Conservation (phyloP, 2,329 filamentous ascomycete species). For the Aureobasidium leucospermi region DNA sequence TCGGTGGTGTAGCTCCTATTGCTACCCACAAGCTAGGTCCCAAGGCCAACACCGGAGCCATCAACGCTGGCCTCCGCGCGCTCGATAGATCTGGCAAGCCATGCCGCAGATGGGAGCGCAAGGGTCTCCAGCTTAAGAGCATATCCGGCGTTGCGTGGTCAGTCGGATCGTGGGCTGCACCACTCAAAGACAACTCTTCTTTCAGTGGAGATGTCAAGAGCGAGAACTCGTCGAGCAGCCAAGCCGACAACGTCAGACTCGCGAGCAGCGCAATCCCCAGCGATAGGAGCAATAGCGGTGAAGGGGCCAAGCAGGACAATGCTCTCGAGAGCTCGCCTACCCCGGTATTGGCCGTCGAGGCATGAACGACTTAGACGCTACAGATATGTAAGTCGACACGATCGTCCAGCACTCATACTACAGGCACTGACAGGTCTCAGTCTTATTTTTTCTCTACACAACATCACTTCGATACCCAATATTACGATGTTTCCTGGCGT, state of each 20-base stretch:
- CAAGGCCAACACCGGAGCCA: constrained; percentile 93
- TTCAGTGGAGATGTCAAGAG: constrained; percentile 54
- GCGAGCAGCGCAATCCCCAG: constrained; percentile 52
- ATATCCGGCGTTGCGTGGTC: constrained; percentile 86
- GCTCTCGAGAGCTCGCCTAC: constrained; percentile 30
- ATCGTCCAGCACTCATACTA: background rate
- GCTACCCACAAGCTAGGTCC: constrained; percentile 73
- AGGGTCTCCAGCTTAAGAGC: constrained; percentile 76
- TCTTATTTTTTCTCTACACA: background rate
- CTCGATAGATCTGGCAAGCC: constrained; percentile 88
- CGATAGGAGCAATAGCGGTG: constrained; percentile 52
- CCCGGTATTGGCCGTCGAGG: constrained; percentile 20
- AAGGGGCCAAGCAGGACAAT: constrained; percentile 26
- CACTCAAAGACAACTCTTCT: constrained; percentile 36
- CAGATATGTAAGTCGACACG: background rate
- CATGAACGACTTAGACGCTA: background rate
- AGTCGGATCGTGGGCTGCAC: constrained; percentile 74
- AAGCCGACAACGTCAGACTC: constrained; percentile 47
- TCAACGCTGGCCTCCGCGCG: constrained; percentile 91
- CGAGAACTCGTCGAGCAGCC: constrained; percentile 48
- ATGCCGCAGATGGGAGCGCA: constrained; percentile 84
- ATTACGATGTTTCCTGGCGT: background rate
- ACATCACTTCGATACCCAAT: background rate
- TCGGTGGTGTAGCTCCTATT: constrained; percentile 32
- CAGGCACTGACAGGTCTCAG: background rate